phyloP scores from a whole-genome alignment of 257 asterid genomes.

The Salvia rosmarinus region DNA sequence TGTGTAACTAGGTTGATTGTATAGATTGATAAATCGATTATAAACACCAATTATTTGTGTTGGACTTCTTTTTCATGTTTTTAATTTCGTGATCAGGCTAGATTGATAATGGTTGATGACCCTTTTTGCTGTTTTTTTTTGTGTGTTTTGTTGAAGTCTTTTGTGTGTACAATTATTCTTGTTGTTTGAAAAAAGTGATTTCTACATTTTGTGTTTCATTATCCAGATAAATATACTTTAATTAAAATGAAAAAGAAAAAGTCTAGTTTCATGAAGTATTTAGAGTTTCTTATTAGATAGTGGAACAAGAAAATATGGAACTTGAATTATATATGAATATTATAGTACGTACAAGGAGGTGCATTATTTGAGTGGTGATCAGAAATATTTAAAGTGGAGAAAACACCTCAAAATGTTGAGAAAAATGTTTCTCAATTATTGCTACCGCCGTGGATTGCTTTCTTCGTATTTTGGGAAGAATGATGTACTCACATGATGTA shows the following conservation, averaged over 20 bases:
- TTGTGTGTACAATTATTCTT: background rate
- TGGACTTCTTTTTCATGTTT: background rate
- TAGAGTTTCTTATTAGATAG: no score
- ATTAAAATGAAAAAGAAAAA: no score
- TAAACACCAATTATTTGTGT: slow-evolving; percentile 4
- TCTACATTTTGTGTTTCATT: no score
- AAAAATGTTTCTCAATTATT: slow-evolving; percentile 24
- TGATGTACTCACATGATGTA: slow-evolving; percentile 35
- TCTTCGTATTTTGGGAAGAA: background rate
- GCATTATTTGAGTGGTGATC: no score
- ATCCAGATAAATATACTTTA: no score
- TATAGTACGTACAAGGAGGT: no score
- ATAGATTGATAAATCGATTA: background rate
- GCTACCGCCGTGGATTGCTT: background rate
- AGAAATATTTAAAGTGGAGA: no score
- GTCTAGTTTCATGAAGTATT: no score
- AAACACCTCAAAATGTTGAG: background rate
- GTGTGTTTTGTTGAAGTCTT: background rate
- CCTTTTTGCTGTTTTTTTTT: background rate
- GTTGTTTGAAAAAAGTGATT: no score
- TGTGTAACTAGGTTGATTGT: background rate
- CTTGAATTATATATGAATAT: no score
- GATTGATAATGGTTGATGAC: background rate
- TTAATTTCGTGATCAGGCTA: background rate
- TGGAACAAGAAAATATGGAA: no score